Base-by-base conservation (phyloP, 176 grass and related monocot species). In the Bromus sterilis region DNA sequence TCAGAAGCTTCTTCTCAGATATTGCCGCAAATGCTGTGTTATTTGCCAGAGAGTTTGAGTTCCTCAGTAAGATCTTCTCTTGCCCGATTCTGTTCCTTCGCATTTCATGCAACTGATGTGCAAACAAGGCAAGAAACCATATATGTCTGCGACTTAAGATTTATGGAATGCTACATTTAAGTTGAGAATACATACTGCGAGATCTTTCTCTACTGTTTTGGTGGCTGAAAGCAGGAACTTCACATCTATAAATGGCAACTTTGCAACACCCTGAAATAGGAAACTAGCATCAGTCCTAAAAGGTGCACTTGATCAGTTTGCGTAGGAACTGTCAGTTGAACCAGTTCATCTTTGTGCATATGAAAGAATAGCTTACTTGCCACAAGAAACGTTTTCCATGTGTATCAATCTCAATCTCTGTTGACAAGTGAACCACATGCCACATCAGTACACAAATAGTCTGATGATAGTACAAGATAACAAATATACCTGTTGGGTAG, bases 221-320 rank as follows among this genome's bases (percentile, higher is more conserved):
- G 91, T 93, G 9, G 79, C 79, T 12, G 69, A 87, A 71, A 86
- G 43, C 11, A 93, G 35, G 40, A 77, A 43, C 13, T 88, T 72
- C 53, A 78, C 88, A 49, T 90, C 68, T 33, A 93, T 91, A 66
- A 90, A 93, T 41, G 91, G 88, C 18, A 93, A 76, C 58, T 86
- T 83, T 2, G 63, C 39, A 53, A 83, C 75, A 11, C 78, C 79
- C 85, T 91, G 68, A 68, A 82, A 75, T 10, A 80, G 48, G 75
- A 72, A 63, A 80, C 15, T 56, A 80, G 15, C 23, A 76, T 70
- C 29, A 39, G 14, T 2, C 9, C 14, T 46, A 13, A 28, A 58
- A 23, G 3, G 39, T 0, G 3, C 8, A 67, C 24, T 71, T 56
- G 28, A 81, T 35, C 2, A 63, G n/a, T 11, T 14, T 74, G 43